Evolutionary conservation across 1,139 yeast species (phyloP), one percentile per base, ranked within the genome.

Genomic region (Pneumocystis sp.): DNA sequence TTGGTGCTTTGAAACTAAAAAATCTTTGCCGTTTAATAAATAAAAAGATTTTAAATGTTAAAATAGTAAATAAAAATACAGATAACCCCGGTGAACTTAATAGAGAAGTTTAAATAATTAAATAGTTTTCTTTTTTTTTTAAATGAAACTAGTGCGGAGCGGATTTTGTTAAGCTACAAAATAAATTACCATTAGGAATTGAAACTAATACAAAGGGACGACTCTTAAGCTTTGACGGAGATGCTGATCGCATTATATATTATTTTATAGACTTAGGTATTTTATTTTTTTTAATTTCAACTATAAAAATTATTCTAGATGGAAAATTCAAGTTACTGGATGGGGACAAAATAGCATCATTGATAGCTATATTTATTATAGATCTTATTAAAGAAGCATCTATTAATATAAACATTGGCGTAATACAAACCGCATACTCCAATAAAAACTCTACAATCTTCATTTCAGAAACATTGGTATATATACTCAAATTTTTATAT

Each of bases 341-440:
- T 72, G 99, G 99, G 68, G 98, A 93, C 76, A 90, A 89, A 76
- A 87, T 91, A 70, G 87, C 97, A 1, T 86, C 96, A 0, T 77
- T 93, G 67, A 82, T 89, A 67, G 96, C 96, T 0, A 80, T 81
- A 64, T 87, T 84, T 74, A 80, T 89, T 71, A 79, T 81, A 63
- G 77, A 84, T 35, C 77, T 86, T 65, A 77, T 85, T 42, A 75
- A 75, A 61, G 74, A 76, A 62, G 72, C 81, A 12, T 76, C 78
- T 19, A 75, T 75, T 21, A 74, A 72, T 45, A 70, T 82, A 37
- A 68, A 74, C 72, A 78, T 93, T 66, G 98, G 97, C 5, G 95
- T 91, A 8, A 90, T 93, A 35, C 99, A 93, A 78, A 93, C 98
- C 1, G 98, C 98, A 0, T 93, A 93, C 73, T 98, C 98, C 64